phyloP scores from a whole-genome alignment of 2,329 filamentous ascomycete species.

The Malbranchea cinnamomea region DNA sequence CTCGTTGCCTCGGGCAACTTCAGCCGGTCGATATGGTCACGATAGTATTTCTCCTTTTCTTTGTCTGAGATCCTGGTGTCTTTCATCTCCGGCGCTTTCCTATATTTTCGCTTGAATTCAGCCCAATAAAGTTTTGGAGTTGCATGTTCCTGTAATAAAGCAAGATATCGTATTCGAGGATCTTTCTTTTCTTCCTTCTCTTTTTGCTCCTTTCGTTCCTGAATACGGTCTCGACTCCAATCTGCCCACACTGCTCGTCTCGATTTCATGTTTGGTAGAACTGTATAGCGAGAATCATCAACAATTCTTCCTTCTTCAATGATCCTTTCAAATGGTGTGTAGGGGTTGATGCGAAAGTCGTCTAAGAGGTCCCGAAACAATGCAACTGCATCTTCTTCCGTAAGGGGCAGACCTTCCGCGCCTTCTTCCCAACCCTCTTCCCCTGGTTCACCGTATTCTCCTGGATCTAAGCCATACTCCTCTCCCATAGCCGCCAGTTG shows the following conservation, averaged over 20 bases:
- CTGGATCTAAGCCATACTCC: slow-evolving; percentile 64
- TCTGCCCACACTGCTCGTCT: slow-evolving; percentile 70
- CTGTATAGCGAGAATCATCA: slow-evolving; percentile 75
- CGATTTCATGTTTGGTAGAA: slow-evolving; percentile 63
- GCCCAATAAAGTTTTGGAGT: slow-evolving; percentile 93
- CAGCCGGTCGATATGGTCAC: slow-evolving; percentile 31
- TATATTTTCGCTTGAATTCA: slow-evolving; percentile 85
- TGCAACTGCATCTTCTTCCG: slow-evolving; percentile 58
- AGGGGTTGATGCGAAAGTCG: slow-evolving; percentile 71
- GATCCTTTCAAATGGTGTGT: slow-evolving; percentile 79
- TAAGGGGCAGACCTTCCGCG: slow-evolving; percentile 53
- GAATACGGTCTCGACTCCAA: slow-evolving; percentile 69
- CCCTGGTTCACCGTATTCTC: slow-evolving; percentile 54
- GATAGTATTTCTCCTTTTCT: slow-evolving; percentile 34
- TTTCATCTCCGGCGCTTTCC: slow-evolving; percentile 62
- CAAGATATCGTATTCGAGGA: slow-evolving; percentile 67
- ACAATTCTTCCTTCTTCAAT: slow-evolving; percentile 69
- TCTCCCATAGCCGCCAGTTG: slow-evolving; percentile 82
- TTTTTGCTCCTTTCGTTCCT: slow-evolving; percentile 54
- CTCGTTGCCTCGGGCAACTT: slow-evolving; percentile 31
- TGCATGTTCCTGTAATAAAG: slow-evolving; percentile 65
- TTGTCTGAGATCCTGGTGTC: slow-evolving; percentile 30
- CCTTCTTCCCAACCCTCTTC: slow-evolving; percentile 42
- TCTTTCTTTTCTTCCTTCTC: slow-evolving; percentile 67
- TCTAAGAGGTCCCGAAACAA: slow-evolving; percentile 78